These are phyloP conservation scores for Amaranthus hypochondriacus DNA, from an alignment of 148 eudicot genomes.

Conservation along the genomic window DNA sequence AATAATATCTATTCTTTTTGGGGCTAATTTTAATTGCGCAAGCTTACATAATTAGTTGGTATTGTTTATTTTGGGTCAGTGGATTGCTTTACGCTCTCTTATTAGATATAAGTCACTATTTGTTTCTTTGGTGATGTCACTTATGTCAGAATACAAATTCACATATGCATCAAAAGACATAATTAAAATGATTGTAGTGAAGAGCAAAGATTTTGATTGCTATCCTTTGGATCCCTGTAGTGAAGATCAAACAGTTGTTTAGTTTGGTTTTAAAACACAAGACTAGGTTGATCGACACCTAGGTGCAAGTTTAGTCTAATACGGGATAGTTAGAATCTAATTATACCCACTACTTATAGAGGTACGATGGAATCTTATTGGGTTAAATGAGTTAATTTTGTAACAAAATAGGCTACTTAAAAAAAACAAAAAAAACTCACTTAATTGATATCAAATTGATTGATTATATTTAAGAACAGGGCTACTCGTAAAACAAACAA, in stretches of 20 bases:
- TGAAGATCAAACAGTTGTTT: neutral
- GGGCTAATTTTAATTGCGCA: too few species aligned
- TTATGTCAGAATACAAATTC: neutral
- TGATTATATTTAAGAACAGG: too few species aligned
- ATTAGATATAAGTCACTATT: neutral
- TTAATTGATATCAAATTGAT: too few species aligned
- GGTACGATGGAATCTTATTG: neutral
- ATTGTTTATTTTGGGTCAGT: too few species aligned
- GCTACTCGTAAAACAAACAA: too few species aligned
- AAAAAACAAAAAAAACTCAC: too few species aligned
- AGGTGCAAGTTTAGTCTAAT: slow-evolving; percentile 6
- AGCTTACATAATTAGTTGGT: too few species aligned
- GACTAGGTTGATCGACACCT: slow-evolving; percentile 6
- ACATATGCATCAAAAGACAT: neutral
- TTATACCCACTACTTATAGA: neutral
- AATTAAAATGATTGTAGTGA: neutral
- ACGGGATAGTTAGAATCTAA: neutral
- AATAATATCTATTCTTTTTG: too few species aligned
- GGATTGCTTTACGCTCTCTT: too few species aligned
- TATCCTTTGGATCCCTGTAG: neutral
- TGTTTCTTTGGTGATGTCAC: neutral
- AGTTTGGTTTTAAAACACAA: slow-evolving; percentile 4
- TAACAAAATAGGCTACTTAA: neutral
- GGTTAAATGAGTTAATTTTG: neutral
- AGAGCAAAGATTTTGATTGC: neutral